A percentile compares a stretch with the other conserved stretches of the same genome.
Evolutionary conservation across 352 stramenopile genomes (phyloP).

Genomic region (Phytophthora tubulina): DNA sequence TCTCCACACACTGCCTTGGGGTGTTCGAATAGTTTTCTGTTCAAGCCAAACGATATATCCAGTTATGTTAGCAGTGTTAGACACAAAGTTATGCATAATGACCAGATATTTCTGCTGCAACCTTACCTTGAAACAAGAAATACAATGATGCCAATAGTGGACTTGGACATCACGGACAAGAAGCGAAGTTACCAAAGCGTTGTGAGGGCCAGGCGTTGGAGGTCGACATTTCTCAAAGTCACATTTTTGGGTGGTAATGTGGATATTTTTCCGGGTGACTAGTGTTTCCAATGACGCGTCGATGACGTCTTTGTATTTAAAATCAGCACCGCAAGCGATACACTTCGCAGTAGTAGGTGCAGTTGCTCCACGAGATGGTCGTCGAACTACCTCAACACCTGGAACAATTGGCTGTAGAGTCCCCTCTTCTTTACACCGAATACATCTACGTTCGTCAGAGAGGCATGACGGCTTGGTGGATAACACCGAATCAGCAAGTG

Average conservation of each 20-base stretch:
- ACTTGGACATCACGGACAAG: constrained; percentile 25
- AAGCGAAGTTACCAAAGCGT: neutral
- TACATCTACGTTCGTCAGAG: too few species aligned
- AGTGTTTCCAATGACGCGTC: neutral
- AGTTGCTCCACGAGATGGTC: neutral
- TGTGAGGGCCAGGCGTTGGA: too few species aligned
- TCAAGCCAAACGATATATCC: neutral
- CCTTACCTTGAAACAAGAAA: constrained; percentile 25
- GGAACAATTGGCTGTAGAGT: neutral
- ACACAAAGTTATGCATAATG: neutral
- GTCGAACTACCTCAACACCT: neutral
- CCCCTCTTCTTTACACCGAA: neutral
- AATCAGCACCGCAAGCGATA: neutral
- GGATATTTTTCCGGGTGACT: neutral
- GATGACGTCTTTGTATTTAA: neutral
- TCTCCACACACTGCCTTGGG: constrained; percentile 17
- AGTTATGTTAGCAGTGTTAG: neutral
- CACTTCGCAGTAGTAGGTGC: neutral
- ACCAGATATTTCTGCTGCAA: too few species aligned
- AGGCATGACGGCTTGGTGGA: neutral
- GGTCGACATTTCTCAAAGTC: neutral
- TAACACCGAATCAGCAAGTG: neutral
- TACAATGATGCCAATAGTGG: constrained; percentile 24
- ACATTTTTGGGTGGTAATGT: neutral
- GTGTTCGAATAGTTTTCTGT: constrained; percentile 14